Evolutionary conservation across 164 flowering plant species (phyloP), one percentile per base, ranked within the genome.

Genomic region (Magnolia changhungtana): DNA sequence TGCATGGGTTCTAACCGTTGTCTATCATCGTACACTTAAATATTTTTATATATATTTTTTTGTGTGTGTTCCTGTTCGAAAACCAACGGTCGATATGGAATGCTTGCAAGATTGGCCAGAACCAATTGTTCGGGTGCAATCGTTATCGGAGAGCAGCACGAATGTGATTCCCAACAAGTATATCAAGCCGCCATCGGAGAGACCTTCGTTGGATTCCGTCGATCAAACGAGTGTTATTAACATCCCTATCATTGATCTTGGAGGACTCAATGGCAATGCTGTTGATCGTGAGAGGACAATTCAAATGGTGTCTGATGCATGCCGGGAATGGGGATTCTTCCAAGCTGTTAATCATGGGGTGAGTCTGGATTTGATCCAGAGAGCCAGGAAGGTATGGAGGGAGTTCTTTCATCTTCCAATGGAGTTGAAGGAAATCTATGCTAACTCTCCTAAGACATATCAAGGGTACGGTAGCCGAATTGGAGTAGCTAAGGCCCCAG

Each of bases 401-500:
- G 81, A 82, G 9, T 94, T 94, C 76, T 94, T 94, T 75, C 84
- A 88, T 69, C 81, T 83, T 52, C 96, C 98, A 0, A 77, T 90
- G 87, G 95, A 92, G 51, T 19, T 78, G 18, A 94, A 94, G 79
- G 95, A 89, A 74, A 52, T 14, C 0, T 92, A 92, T 63, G 90
- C 93, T 0, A 94, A 94, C 71, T 75, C 88, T 0, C 98, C 98
- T 0, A 80, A n/a, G 63, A 94, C 98, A 6, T 94, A 94, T 29
- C 96, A 94, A 71, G 98, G 98, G 0, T 94, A 94, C 67, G 98
- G 98, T 0, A 94, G 98, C 77, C 80, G 98, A 1, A 69, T 92
- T 1, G 98, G 98, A 0, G 84, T 90, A 2, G 80, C 88, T 24
- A 91, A 92, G 51, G 97, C 90, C 4, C 92, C 93, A 64, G 84